Conservation (phyloP, 202 grass and related monocot species). For the Schoenoplectus triqueter region DNA sequence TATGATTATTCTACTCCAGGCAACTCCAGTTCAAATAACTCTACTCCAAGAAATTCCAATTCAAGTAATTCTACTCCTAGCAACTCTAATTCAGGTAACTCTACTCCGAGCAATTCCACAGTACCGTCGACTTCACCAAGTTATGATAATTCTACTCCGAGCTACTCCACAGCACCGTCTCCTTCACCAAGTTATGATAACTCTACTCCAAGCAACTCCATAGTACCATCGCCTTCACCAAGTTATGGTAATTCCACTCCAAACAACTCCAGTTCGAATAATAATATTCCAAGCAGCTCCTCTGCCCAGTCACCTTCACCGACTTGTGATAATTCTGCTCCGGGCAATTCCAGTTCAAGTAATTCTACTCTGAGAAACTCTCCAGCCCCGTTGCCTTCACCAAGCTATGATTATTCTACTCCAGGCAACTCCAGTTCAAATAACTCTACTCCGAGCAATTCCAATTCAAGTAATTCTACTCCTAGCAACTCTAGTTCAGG, state of each 20-base stretch:
- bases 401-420: background rate
- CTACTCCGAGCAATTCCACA: background rate
- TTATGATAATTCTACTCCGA: background rate
- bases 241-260: constrained; percentile 15
- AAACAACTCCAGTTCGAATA: background rate
- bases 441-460: constrained; percentile 6
- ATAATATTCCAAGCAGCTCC: constrained; percentile 5
- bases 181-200: background rate
- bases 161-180: background rate
- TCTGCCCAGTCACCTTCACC: background rate
- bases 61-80: constrained; percentile 1
- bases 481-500: background rate
- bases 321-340: background rate
- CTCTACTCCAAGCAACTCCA: background rate
- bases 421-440: background rate
- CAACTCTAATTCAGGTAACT: background rate
- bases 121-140: background rate
- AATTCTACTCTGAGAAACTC: background rate
- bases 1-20: background rate
- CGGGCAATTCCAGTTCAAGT: background rate
- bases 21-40: constrained; percentile 8
- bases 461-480: constrained; percentile 18
- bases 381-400: background rate
- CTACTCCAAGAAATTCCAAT: constrained; percentile 15
- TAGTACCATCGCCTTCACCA: background rate